Percentiles rank a stretch among this genome's conserved stretches.
Evolutionary conservation across 164 flowering plant species (phyloP).

Genomic region (Umbellularia californica): DNA sequence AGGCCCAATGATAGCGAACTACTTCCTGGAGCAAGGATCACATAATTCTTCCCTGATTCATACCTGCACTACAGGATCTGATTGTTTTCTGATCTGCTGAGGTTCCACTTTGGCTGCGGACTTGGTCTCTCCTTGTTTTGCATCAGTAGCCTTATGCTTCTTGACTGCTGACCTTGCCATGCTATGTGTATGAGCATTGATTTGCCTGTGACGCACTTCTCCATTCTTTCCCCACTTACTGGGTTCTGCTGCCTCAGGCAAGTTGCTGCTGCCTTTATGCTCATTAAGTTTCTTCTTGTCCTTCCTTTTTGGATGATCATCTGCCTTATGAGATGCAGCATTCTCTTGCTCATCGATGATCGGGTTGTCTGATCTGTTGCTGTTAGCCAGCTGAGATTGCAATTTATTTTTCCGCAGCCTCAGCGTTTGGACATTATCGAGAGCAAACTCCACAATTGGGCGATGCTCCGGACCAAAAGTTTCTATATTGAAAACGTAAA

Average conservation of each 20-base stretch:
- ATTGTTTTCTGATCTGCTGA: conserved; percentile 1
- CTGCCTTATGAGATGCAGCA: conserved; percentile 13
- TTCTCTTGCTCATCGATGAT: conserved; percentile 10
- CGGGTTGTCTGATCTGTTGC: conserved; percentile 11
- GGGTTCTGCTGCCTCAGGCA: conserved; percentile 13
- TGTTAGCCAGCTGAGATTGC: conserved; percentile 30
- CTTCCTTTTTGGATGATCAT: conserved; percentile 13
- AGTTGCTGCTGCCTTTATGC: conserved; percentile 18
- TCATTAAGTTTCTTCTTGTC: conserved; percentile 27
- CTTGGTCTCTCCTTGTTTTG: conserved; percentile 13
- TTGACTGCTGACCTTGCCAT: conserved; percentile 21
- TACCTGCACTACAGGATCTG: conserved; percentile 1
- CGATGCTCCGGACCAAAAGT: conserved; percentile 80
- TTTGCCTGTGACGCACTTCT: conserved; percentile 10
- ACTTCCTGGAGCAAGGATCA: background rate
- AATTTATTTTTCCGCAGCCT: conserved; percentile 44
- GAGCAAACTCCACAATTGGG: conserved; percentile 88
- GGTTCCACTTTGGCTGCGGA: conserved; percentile 9
- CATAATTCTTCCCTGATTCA: background rate
- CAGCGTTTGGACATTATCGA: conserved; percentile 66
- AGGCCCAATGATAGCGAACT: background rate
- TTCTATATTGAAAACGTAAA: conserved; percentile 31
- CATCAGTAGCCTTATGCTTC: conserved; percentile 32
- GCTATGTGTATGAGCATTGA: background rate
- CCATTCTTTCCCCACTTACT: conserved; percentile 18